These are phyloP conservation scores for Pichia deserticola DNA, from an alignment of 805 yeast species.

Conservation along the genomic window DNA sequence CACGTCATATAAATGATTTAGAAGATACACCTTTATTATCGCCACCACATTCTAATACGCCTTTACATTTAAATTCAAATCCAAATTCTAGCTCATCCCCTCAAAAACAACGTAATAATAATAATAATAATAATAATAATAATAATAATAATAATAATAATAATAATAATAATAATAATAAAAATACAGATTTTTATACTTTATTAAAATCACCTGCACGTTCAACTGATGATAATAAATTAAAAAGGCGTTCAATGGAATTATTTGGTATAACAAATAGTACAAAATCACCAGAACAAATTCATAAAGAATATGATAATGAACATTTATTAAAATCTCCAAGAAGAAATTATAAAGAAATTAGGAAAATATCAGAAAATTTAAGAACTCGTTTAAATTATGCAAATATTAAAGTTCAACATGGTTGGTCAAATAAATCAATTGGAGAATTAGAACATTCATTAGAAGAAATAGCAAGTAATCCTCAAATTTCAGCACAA, in stretches of 20 bases:
- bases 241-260: constrained; percentile 29
- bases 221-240: constrained; percentile 1
- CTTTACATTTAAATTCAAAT: background rate
- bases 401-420: constrained; percentile 30
- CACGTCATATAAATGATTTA: constrained; percentile 9
- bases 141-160: constrained; percentile 13
- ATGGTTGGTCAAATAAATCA: constrained; percentile 29
- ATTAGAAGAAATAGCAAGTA: constrained; percentile 16
- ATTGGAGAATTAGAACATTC: constrained; percentile 25
- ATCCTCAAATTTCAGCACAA: constrained; percentile 10
- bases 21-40: constrained; percentile 30
- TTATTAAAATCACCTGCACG: constrained; percentile 29
- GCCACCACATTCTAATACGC: constrained; percentile 19
- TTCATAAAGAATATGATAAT: constrained; percentile 6
- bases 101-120: constrained; percentile 23
- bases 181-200: constrained; percentile 29
- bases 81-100: constrained; percentile 18
- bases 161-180: background rate
- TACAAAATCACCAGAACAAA: constrained; percentile 18
- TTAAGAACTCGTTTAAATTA: constrained; percentile 30
- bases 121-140: background rate
- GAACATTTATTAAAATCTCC: constrained; percentile 13
- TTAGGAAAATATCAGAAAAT: constrained; percentile 30
- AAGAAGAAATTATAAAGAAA: constrained; percentile 21
- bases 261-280: constrained; percentile 23